These are phyloP conservation scores for Raphanus hybrid DNA, from an alignment of 441 rosid species.

Conservation along the genomic window DNA sequence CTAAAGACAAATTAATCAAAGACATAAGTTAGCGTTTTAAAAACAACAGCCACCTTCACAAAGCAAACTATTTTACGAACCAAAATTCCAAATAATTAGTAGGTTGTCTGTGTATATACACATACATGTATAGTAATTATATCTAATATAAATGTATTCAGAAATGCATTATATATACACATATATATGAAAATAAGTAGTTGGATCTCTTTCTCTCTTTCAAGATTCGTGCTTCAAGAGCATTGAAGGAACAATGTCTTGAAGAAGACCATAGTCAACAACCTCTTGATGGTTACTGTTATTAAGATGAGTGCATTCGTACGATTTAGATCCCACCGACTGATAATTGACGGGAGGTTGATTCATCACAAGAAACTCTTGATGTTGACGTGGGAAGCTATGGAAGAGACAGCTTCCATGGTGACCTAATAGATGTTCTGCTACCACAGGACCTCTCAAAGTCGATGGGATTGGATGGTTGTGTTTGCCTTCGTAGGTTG, in stretches of 20 bases:
- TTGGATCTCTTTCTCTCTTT: constrained; percentile 20
- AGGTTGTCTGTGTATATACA: neutral
- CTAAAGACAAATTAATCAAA: too few relatives aligned
- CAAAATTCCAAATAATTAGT: too few relatives aligned
- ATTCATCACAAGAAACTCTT: constrained; percentile 42
- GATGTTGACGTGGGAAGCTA: constrained; percentile 50
- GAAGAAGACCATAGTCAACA: constrained; percentile 81
- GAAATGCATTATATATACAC: neutral
- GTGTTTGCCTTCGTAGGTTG: too few relatives aligned
- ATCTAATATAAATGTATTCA: neutral
- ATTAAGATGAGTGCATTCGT: constrained; percentile 38
- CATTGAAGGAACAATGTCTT: constrained; percentile 80
- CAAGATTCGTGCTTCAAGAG: constrained; percentile 67
- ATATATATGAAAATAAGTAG: neutral
- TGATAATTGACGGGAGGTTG: constrained; percentile 10
- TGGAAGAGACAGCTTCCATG: constrained; percentile 10
- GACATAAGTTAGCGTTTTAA: too few relatives aligned
- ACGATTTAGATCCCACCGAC: constrained; percentile 19
- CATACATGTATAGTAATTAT: neutral
- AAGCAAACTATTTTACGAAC: too few relatives aligned
- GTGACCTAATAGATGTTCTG: constrained; percentile 40
- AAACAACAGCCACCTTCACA: too few relatives aligned
- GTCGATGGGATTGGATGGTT: too few relatives aligned
- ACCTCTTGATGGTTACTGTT: constrained; percentile 37
- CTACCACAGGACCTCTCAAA: too few relatives aligned